A percentile compares a stretch with the other conserved stretches of the same genome.
Evolutionary conservation across 2,329 filamentous ascomycete species (phyloP).

Genomic region (Talaromyces sp.): DNA sequence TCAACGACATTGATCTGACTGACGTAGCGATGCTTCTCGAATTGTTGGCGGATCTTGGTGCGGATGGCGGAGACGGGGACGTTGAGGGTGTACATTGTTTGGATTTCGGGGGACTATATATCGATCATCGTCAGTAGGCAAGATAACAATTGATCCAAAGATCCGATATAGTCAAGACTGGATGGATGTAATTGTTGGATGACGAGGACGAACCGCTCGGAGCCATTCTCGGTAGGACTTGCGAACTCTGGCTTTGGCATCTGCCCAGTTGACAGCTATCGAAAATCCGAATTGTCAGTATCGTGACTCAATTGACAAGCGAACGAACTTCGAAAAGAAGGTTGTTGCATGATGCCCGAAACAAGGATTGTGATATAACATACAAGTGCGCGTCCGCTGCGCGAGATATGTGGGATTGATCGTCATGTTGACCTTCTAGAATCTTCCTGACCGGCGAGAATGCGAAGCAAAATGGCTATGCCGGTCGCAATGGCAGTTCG

Average conservation of each 20-base stretch:
- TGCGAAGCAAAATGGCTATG: not conserved
- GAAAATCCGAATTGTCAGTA: constrained; percentile 23
- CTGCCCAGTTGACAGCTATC: constrained; percentile 80
- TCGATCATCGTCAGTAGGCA: not conserved
- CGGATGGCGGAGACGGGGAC: constrained; percentile 83
- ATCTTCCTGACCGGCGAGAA: constrained; percentile 1
- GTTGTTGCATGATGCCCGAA: not conserved
- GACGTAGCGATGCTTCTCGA: constrained; percentile 91
- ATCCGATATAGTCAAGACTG: not conserved
- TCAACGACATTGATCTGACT: constrained; percentile 86
- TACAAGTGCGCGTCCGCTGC: constrained; percentile 74
- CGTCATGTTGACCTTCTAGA: constrained; percentile 57
- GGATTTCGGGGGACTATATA: constrained; percentile 85
- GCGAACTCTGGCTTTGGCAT: constrained; percentile 84
- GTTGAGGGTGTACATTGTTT: constrained; percentile 93
- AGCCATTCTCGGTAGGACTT: constrained; percentile 94
- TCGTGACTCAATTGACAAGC: constrained; percentile 10
- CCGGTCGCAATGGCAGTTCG: constrained; percentile 2
- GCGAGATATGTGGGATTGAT: constrained; percentile 93
- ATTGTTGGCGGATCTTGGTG: constrained; percentile 93
- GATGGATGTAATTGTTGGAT: not conserved
- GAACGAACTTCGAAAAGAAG: not conserved
- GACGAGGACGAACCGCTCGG: constrained; percentile 70
- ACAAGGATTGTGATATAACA: constrained; percentile 32
- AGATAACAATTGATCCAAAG: not conserved